Percentiles rank a stretch among this genome's conserved stretches.
Evolutionary conservation across 306 rosid species (phyloP).

Genomic region (Senna tora): DNA sequence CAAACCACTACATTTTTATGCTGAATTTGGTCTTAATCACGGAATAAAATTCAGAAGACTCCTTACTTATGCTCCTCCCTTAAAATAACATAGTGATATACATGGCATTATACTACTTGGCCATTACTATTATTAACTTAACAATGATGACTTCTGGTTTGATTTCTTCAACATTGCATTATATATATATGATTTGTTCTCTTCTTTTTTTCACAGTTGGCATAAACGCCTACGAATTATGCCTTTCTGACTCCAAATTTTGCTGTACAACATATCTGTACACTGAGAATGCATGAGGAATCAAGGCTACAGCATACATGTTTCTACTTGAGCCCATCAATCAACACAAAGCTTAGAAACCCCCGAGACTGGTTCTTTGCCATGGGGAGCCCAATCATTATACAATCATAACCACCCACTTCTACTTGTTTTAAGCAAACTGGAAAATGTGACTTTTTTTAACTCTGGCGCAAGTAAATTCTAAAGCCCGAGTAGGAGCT

Average conservation of each 20-base stretch:
- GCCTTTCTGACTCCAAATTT: constrained; percentile 23
- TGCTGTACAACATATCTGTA: constrained; percentile 14
- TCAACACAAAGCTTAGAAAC: constrained; percentile 6
- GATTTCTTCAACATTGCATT: constrained; percentile 28
- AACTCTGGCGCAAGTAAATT: not conserved
- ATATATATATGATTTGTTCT: constrained; percentile 18
- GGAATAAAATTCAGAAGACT: constrained; percentile 23
- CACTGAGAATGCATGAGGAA: not conserved
- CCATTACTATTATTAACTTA: constrained; percentile 30
- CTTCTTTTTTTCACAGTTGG: constrained; percentile 10
- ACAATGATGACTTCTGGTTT: constrained; percentile 44
- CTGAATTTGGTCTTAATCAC: constrained; percentile 29
- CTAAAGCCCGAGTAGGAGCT: constrained; percentile 25
- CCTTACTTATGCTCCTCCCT: constrained; percentile 23
- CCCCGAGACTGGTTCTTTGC: not conserved
- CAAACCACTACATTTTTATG: not conserved
- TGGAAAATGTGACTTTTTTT: constrained; percentile 27
- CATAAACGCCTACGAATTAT: constrained; percentile 10
- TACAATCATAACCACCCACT: constrained; percentile 13
- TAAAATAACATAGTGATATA: constrained; percentile 36
- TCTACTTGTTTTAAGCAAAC: constrained; percentile 17
- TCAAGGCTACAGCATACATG: not conserved
- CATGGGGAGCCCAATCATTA: constrained; percentile 1
- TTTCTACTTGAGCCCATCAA: not conserved
- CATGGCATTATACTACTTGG: constrained; percentile 42